Conservation (phyloP, 768 basidiomycete genomes). For the Mycena metata region DNA sequence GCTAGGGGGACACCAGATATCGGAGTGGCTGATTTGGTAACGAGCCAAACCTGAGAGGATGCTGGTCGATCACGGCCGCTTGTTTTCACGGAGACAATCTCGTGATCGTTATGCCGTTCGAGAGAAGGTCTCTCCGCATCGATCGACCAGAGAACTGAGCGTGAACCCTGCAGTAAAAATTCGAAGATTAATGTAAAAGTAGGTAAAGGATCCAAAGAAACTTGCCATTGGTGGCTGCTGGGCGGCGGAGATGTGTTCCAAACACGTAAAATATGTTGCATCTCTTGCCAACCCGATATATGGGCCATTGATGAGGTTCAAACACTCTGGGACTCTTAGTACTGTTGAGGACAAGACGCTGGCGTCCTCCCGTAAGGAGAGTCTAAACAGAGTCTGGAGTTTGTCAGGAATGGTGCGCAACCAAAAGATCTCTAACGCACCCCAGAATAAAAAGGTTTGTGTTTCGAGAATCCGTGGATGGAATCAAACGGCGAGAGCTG, state of each 20-base stretch:
- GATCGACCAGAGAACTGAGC: conserved; percentile 23
- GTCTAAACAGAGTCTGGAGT: conserved; percentile 40
- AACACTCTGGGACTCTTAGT: conserved; percentile 28
- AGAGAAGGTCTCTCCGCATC: background rate
- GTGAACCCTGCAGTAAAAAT: conserved; percentile 2
- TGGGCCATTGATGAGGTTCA: conserved; percentile 30
- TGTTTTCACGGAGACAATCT: conserved; percentile 10
- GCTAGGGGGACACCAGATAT: conserved; percentile 25
- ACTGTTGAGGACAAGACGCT: conserved; percentile 26
- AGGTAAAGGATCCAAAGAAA: background rate
- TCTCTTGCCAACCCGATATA: conserved; percentile 32
- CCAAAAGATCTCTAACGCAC: conserved; percentile 6
- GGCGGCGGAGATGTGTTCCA: conserved; percentile 23
- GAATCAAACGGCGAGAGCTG: conserved; percentile 34
- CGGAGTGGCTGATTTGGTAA: conserved; percentile 24
- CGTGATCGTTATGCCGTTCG: conserved; percentile 1
- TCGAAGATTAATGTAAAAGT: background rate
- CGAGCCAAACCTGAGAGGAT: conserved; percentile 29
- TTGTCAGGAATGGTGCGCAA: background rate
- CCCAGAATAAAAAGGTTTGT: conserved; percentile 16
- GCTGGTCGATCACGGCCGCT: background rate
- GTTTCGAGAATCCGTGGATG: conserved; percentile 35
- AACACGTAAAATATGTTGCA: conserved; percentile 34
- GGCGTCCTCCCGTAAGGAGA: conserved; percentile 32
- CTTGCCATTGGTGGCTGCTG: conserved; percentile 20